Evolutionary conservation across 106 monocot genomes (phyloP), one percentile per base, ranked within the genome.

Genomic region (Chionographis japonica): DNA sequence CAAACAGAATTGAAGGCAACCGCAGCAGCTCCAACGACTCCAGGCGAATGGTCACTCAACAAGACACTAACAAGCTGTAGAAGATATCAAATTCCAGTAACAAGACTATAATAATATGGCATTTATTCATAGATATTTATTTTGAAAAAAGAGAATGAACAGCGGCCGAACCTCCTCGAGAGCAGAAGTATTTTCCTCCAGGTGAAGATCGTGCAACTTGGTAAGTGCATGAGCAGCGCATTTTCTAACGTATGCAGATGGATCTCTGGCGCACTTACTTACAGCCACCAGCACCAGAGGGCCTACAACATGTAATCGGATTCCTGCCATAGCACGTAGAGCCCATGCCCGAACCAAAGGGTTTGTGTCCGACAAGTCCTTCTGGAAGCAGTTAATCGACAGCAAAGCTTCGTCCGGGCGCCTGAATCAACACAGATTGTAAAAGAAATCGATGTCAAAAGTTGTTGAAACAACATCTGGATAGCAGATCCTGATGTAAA

Each of bases 361-460:
- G 62, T 98, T 98, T 67, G 74, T 80, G 74, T 98, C 97, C 37
- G 92, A 92, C 19, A 98, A 73, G 38, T 98, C 97, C 66, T 90
- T 98, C 79, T 98, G 97, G 67, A 98, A 98, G 71, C 83, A 93
- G 54, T 98, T 98, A 43, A 98, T 88, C 18, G 97, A 98, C 35
- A 98, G 77, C 57, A 98, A 77, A 62, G 97, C 97, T 80, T 98
- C 97, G 75, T 93, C 82, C 12, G 83, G 97, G 42, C 97, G 92
- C 79, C 97, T 98, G 67, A 40, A 56, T 14, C 49, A 73, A 9
- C 54, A 50, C 8, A 16, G 8, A 12, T 36, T 15, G 50, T 27
- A 27, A 27, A 27, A 27, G 27, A 27, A 27, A 27, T 27, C 27
- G 27, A 27, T 27, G 27, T 27, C 27, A 0, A 27, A 27, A 27